A percentile compares a stretch with the other conserved stretches of the same genome.
Conservation (phyloP, 768 basidiomycete genomes). For the Phaeolepiota aurea region DNA sequence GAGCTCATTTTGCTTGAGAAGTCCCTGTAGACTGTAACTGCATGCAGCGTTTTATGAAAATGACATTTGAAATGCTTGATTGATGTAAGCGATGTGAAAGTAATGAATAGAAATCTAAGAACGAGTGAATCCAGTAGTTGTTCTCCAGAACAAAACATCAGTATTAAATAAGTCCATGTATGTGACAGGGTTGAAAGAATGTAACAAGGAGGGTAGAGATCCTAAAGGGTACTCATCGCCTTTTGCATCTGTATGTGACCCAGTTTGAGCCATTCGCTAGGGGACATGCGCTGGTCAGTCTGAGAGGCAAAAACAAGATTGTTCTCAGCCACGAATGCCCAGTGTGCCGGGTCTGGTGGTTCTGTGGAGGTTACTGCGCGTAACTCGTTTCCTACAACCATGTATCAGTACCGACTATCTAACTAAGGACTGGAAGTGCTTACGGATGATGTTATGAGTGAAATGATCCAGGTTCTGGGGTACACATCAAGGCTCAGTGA, state of each 20-base stretch:
- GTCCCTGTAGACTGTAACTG: slow-evolving; percentile 4
- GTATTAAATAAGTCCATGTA: no score
- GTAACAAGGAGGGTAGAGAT: neutral
- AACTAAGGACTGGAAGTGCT: slow-evolving; percentile 8
- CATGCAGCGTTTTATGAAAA: no score
- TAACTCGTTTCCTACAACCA: slow-evolving; percentile 42
- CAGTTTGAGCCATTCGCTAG: slow-evolving; percentile 48
- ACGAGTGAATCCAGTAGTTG: no score
- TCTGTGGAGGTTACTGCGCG: slow-evolving; percentile 53
- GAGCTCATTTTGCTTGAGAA: slow-evolving; percentile 41
- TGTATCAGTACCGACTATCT: slow-evolving; percentile 1
- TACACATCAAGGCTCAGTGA: neutral
- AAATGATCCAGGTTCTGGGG: slow-evolving; percentile 60
- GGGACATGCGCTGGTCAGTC: slow-evolving; percentile 33
- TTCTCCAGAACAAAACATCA: no score
- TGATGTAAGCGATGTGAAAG: no score
- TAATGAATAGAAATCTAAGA: no score
- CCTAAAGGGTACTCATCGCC: slow-evolving; percentile 20
- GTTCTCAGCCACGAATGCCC: slow-evolving; percentile 57
- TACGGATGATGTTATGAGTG: slow-evolving; percentile 60
- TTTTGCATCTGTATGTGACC: slow-evolving; percentile 38
- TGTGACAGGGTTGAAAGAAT: no score
- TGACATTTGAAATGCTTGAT: no score
- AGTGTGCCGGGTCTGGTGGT: slow-evolving; percentile 47
- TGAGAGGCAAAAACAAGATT: slow-evolving; percentile 40